Conservation (phyloP, 192 early-diverging fungal species). For the Coemansia sp. region DNA sequence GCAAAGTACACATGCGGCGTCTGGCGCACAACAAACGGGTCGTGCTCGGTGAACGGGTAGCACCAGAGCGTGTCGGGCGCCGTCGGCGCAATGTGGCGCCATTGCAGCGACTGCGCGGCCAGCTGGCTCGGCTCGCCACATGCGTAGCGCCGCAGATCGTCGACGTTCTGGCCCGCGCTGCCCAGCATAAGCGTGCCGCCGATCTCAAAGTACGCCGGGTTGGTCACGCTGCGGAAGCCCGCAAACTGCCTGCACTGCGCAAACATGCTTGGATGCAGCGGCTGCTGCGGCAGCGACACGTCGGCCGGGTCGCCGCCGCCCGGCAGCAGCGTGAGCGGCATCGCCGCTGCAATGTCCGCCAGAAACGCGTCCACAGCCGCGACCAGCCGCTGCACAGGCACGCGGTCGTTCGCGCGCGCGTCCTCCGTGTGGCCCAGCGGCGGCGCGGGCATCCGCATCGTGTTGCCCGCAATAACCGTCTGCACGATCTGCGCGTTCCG, state of each 20-base stretch:
- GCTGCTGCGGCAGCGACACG: constrained; percentile 81
- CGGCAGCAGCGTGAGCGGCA: constrained; percentile 79
- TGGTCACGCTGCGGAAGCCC: constrained; percentile 69
- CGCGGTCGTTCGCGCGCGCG: constrained; percentile 48
- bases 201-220: constrained; percentile 75
- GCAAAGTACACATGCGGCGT: constrained; percentile 86
- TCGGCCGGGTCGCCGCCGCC: constrained; percentile 78
- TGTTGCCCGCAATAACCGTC: constrained; percentile 76
- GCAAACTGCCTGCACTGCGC: constrained; percentile 57
- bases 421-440: constrained; percentile 50
- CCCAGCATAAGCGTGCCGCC: constrained; percentile 70
- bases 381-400: constrained; percentile 51
- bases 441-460: constrained; percentile 47
- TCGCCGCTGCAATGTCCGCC: constrained; percentile 55
- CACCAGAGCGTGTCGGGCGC: constrained; percentile 96
- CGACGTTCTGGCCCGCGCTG: constrained; percentile 83
- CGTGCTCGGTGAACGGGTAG: constrained; percentile 82
- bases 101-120: constrained; percentile 68
- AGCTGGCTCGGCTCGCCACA: constrained; percentile 60
- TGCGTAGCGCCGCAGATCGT: constrained; percentile 78
- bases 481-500: constrained; percentile 60
- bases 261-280: constrained; percentile 74
- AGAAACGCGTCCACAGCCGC: constrained; percentile 64
- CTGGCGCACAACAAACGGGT: constrained; percentile 80
- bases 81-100: constrained; percentile 89